These are phyloP conservation scores for Lyophyllum atratum DNA, from an alignment of 768 basidiomycete species.

Conservation along the genomic window DNA sequence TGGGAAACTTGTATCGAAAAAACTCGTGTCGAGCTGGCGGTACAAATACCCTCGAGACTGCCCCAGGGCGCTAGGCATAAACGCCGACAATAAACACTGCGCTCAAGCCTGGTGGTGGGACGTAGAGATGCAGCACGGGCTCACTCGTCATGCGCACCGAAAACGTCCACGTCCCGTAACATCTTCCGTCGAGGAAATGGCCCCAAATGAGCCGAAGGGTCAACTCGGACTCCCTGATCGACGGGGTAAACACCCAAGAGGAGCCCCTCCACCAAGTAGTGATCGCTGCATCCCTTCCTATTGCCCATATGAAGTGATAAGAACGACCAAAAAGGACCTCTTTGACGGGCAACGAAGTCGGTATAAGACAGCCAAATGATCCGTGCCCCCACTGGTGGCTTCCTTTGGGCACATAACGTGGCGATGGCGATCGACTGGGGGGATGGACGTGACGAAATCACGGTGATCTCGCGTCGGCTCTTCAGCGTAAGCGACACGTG, in stretches of 20 bases:
- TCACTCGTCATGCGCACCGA: no score
- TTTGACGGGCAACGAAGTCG: neutral
- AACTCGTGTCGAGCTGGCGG: neutral
- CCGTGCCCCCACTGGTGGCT: neutral
- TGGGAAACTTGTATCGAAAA: neutral
- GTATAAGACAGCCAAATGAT: neutral
- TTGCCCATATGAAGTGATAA: neutral
- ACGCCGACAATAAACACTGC: neutral
- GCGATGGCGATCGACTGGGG: neutral
- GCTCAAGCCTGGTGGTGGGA: neutral
- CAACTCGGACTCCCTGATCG: neutral
- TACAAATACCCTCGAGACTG: neutral
- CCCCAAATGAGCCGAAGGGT: slow-evolving; percentile 1
- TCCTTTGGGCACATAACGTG: neutral
- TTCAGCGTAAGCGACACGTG: neutral
- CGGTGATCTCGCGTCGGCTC: neutral
- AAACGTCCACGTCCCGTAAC: neutral
- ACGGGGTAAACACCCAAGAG: neutral
- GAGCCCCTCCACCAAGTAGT: neutral
- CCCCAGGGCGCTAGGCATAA: neutral
- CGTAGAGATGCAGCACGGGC: neutral
- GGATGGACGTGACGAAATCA: neutral
- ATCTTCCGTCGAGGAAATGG: neutral
- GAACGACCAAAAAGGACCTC: neutral
- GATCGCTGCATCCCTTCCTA: neutral